Conservation (phyloP, 2,329 filamentous ascomycete species). For the Didymella lethalis region DNA sequence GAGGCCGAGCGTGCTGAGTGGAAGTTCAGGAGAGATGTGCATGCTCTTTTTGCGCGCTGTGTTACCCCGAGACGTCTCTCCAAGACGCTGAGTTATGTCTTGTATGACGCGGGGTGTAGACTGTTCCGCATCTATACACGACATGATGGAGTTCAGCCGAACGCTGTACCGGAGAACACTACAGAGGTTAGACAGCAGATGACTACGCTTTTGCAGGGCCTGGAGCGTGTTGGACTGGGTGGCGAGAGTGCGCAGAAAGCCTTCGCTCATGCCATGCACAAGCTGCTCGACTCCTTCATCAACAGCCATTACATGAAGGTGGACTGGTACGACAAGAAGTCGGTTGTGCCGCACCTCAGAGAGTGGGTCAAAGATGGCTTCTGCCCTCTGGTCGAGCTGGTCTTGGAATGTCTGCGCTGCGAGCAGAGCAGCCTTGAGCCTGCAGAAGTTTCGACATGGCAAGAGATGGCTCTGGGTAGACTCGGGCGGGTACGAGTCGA, state of each 20-base stretch:
- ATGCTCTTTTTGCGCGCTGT: conserved; percentile 71
- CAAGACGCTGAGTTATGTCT: conserved; percentile 62
- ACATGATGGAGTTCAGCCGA: conserved; percentile 35
- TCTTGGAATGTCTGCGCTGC: conserved; percentile 57
- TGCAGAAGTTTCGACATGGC: conserved; percentile 70
- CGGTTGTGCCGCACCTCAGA: conserved; percentile 66
- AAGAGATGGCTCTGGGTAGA: conserved; percentile 72
- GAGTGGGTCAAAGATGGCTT: conserved; percentile 75
- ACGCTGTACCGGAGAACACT: conserved; percentile 28
- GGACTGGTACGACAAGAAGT: conserved; percentile 64
- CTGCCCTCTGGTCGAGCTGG: conserved; percentile 68
- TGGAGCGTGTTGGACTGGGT: conserved; percentile 71
- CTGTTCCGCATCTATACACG: conserved; percentile 53
- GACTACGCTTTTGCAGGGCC: conserved; percentile 63
- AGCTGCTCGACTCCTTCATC: conserved; percentile 70
- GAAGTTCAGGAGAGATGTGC: conserved; percentile 68
- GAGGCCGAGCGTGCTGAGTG: conserved; percentile 33
- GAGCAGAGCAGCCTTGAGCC: conserved; percentile 38
- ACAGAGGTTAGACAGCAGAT: conserved; percentile 60
- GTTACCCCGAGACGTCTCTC: conserved; percentile 61
- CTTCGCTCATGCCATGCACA: conserved; percentile 75
- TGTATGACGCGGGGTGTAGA: conserved; percentile 61
- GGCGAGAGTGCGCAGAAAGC: conserved; percentile 74
- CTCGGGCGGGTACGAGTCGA: conserved; percentile 73
- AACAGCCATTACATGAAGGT: conserved; percentile 66